These are phyloP conservation scores for Acidiella bohemica DNA, from an alignment of 495 filamentous ascomycete genomes.

Conservation along the genomic window DNA sequence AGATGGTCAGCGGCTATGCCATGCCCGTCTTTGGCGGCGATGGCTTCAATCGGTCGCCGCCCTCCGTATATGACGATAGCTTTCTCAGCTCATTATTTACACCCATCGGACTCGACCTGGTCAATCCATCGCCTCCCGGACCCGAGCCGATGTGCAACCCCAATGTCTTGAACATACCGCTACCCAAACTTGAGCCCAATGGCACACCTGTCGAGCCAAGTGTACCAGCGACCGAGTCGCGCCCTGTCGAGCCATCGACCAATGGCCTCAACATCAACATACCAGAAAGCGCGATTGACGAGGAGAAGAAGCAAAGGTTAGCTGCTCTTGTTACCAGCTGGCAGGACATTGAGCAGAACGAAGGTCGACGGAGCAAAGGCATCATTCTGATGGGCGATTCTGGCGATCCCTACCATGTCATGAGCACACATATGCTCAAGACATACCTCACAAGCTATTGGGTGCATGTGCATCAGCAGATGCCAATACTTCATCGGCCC, in stretches of 20 bases:
- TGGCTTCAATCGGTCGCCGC: constrained; percentile 58
- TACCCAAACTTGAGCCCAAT: constrained; percentile 11
- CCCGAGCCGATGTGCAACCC: constrained; percentile 5
- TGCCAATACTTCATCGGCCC: constrained; percentile 87
- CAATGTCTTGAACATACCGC: background rate
- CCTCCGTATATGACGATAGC: constrained; percentile 79
- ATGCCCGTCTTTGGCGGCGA: constrained; percentile 40
- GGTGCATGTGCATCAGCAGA: constrained; percentile 85
- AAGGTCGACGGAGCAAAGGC: constrained; percentile 61
- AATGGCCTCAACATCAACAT: constrained; percentile 14
- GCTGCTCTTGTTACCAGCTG: constrained; percentile 78
- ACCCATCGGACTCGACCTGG: constrained; percentile 20
- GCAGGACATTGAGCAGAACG: constrained; percentile 65
- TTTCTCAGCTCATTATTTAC: constrained; percentile 79
- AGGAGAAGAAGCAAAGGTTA: constrained; percentile 72
- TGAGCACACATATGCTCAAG: constrained; percentile 90
- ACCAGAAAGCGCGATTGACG: constrained; percentile 52
- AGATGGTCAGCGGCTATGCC: constrained; percentile 24
- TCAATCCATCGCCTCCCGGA: constrained; percentile 6
- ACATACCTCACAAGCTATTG: constrained; percentile 88
- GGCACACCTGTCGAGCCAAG: constrained; percentile 6
- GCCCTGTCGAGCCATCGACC: background rate
- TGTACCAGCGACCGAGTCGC: background rate
- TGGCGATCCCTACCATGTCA: constrained; percentile 57
- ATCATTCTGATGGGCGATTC: constrained; percentile 65